A percentile compares a stretch with the other conserved stretches of the same genome.
These are phyloP conservation scores for Gnetum montanum DNA, from an alignment of 75 land plant species.

Conservation along the genomic window DNA sequence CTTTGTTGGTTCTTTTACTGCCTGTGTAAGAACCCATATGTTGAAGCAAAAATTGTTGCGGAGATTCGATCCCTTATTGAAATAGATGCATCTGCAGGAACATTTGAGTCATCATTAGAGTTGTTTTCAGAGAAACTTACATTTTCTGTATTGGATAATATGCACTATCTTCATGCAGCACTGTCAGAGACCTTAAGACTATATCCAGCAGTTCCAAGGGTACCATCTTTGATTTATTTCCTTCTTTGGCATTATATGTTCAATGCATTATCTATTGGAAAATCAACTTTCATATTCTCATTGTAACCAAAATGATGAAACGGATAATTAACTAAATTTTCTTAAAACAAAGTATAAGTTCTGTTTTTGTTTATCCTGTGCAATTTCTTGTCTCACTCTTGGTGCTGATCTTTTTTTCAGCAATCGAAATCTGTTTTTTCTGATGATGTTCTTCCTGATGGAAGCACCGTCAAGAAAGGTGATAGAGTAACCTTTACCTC, in stretches of 20 bases:
- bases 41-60: constrained; percentile 29
- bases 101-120: neutral
- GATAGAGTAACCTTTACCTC: constrained; percentile 26
- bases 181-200: constrained; percentile 70
- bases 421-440: constrained; percentile 22
- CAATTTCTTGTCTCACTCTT: too few relatives aligned
- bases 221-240: too few relatives aligned
- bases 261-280: too few relatives aligned
- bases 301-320: too few relatives aligned
- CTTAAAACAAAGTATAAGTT: neutral
- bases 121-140: constrained; percentile 3
- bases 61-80: constrained; percentile 14
- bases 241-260: too few relatives aligned
- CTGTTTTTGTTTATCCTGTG: too few relatives aligned
- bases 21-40: constrained; percentile 53
- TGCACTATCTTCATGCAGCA: constrained; percentile 81
- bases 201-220: constrained; percentile 75
- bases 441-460: constrained; percentile 66
- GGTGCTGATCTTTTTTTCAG: too few relatives aligned
- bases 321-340: too few relatives aligned
- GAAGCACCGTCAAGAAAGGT: constrained; percentile 38
- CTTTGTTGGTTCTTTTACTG: constrained; percentile 75
- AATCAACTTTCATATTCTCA: neutral
- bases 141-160: constrained; percentile 14
- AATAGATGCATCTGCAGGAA: neutral